Conservation (phyloP, 495 filamentous ascomycete genomes). For the Podospora bellae-mahoneyi region DNA sequence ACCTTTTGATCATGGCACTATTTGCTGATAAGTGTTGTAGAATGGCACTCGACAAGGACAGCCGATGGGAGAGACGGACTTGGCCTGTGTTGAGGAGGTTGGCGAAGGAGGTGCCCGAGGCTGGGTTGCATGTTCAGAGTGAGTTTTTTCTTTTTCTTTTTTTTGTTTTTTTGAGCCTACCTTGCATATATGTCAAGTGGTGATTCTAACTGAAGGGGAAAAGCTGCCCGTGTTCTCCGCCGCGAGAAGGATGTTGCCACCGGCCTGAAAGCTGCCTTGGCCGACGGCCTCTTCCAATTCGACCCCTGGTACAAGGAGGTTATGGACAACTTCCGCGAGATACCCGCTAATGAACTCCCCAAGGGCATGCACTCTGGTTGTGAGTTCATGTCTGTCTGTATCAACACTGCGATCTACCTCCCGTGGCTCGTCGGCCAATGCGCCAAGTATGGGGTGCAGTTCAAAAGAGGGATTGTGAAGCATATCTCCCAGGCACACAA, state of each 20-base stretch:
- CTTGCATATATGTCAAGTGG: no score
- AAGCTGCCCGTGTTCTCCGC: slow-evolving; percentile 43
- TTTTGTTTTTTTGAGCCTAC: no score
- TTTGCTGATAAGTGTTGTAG: background rate
- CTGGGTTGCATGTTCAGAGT: slow-evolving; percentile 87
- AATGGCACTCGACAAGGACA: slow-evolving; percentile 36
- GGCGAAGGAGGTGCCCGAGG: slow-evolving; percentile 71
- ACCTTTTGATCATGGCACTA: background rate
- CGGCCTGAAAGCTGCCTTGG: slow-evolving; percentile 24
- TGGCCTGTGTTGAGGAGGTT: slow-evolving; percentile 66
- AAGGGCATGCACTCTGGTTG: slow-evolving; percentile 63
- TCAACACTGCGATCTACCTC: slow-evolving; percentile 85
- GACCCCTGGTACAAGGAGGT: slow-evolving; percentile 83
- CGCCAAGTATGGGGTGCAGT: slow-evolving; percentile 60
- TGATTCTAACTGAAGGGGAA: background rate
- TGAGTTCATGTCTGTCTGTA: slow-evolving; percentile 78
- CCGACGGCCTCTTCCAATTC: slow-evolving; percentile 59
- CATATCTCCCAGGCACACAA: slow-evolving; percentile 71
- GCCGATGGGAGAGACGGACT: slow-evolving; percentile 61
- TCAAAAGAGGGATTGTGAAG: slow-evolving; percentile 56
- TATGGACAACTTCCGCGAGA: slow-evolving; percentile 63
- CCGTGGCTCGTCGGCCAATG: slow-evolving; percentile 80
- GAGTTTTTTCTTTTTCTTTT: slow-evolving; percentile 17
- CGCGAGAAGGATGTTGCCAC: slow-evolving; percentile 37
- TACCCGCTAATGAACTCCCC: slow-evolving; percentile 56